Conservation (phyloP, 306 rosid genomes). For the Morella rubra region DNA sequence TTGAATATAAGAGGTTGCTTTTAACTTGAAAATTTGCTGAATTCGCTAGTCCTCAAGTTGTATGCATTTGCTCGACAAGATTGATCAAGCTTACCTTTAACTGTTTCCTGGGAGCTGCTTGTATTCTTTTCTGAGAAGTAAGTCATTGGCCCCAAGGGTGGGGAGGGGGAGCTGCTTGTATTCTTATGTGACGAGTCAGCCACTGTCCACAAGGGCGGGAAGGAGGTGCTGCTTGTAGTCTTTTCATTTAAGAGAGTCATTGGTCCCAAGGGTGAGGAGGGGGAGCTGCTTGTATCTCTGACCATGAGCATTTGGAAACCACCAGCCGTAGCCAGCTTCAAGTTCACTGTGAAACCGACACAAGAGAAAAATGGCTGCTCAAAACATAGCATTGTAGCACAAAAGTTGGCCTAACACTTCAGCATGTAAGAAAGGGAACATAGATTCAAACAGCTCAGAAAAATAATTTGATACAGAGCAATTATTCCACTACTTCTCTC, state of each 20-base stretch:
- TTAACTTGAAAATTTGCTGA: neutral
- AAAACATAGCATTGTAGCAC: neutral
- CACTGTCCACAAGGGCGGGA: neutral
- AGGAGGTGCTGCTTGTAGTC: constrained; percentile 12
- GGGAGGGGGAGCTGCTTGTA: constrained; percentile 16
- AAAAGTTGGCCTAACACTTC: neutral
- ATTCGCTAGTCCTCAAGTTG: constrained; percentile 10
- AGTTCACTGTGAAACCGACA: constrained; percentile 49
- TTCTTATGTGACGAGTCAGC: neutral
- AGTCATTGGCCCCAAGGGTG: neutral
- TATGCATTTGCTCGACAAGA: constrained; percentile 6
- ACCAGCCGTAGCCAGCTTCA: constrained; percentile 42
- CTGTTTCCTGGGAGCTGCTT: constrained; percentile 28
- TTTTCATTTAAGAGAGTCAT: neutral
- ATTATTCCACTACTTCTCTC: too few species aligned
- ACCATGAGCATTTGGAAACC: constrained; percentile 55
- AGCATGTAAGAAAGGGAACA: neutral
- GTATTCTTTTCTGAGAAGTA: constrained; percentile 1
- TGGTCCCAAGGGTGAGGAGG: neutral
- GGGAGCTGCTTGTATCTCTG: constrained; percentile 32
- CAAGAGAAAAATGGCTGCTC: constrained; percentile 1
- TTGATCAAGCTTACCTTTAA: constrained; percentile 35
- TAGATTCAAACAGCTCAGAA: neutral
- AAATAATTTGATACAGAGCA: neutral
- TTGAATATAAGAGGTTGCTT: neutral